These are phyloP conservation scores for Fusarium sp. DNA, from an alignment of 2,329 filamentous ascomycete species.

Conservation along the genomic window DNA sequence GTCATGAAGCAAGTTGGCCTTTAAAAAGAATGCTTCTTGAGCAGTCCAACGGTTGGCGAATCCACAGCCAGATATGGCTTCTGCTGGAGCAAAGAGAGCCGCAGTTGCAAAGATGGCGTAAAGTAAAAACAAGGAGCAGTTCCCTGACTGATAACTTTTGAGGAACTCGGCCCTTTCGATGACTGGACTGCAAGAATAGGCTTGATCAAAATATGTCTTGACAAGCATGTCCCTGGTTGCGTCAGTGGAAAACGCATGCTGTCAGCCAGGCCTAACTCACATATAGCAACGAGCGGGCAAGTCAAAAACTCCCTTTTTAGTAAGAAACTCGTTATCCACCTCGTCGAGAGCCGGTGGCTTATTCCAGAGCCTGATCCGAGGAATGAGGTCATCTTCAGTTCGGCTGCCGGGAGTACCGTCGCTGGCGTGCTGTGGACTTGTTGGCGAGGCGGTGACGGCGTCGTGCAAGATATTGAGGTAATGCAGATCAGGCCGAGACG, in stretches of 20 bases:
- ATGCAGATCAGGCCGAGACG: conserved; percentile 9
- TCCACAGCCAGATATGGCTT: conserved; percentile 20
- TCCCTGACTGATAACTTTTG: conserved; percentile 3
- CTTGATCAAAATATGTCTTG: conserved; percentile 27
- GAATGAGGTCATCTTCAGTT: background rate
- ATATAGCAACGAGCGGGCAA: conserved; percentile 15
- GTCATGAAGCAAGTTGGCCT: conserved; percentile 35
- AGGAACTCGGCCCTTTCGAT: conserved; percentile 22
- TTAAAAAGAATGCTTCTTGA: conserved; percentile 25
- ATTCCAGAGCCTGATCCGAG: conserved; percentile 16
- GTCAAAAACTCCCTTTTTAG: conserved; percentile 31
- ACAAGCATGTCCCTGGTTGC: conserved; percentile 16
- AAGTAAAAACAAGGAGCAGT: conserved; percentile 25
- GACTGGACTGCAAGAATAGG: conserved; percentile 24
- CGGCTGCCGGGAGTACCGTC: background rate
- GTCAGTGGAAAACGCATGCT: background rate
- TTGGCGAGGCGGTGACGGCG: background rate
- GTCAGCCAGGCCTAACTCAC: background rate
- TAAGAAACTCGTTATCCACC: conserved; percentile 30
- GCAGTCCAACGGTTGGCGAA: conserved; percentile 17
- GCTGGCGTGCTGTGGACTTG: background rate
- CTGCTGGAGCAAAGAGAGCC: conserved; percentile 2
- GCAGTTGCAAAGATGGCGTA: conserved; percentile 7
- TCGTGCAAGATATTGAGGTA: conserved; percentile 36
- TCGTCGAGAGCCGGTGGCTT: conserved; percentile 8